phyloP scores from a whole-genome alignment of 1,139 yeast genomes.

The Geotrichum siamense region DNA sequence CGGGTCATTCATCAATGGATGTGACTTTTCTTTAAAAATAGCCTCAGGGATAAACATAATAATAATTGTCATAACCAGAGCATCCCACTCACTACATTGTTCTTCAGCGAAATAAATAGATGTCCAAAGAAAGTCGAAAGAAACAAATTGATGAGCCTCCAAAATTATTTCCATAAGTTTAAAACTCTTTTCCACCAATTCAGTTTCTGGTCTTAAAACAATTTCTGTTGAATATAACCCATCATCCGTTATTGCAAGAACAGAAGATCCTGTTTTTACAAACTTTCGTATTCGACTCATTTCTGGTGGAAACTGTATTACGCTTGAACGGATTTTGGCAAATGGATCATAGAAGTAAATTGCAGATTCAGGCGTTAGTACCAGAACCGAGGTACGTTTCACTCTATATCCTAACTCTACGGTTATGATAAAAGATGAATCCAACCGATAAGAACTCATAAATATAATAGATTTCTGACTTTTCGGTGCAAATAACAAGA shows the following conservation, averaged over 20 bases:
- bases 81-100: slow-evolving; percentile 52
- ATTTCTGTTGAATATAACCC: slow-evolving; percentile 12
- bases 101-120: slow-evolving; percentile 44
- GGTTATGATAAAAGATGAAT: slow-evolving; percentile 5
- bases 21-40: slow-evolving; percentile 4
- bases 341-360: slow-evolving; percentile 59
- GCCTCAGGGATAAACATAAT: slow-evolving; percentile 31
- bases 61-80: slow-evolving; percentile 49
- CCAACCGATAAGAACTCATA: slow-evolving; percentile 5
- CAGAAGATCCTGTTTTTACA: slow-evolving; percentile 1
- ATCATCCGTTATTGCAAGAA: slow-evolving; percentile 11
- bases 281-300: slow-evolving; percentile 18
- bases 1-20: slow-evolving; percentile 9
- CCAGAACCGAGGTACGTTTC: slow-evolving; percentile 5
- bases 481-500: slow-evolving; percentile 9
- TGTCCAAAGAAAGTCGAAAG: slow-evolving; percentile 59
- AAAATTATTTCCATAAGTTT: slow-evolving; percentile 40
- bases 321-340: slow-evolving; percentile 44
- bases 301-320: slow-evolving; percentile 19
- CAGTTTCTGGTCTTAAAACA: slow-evolving; percentile 39
- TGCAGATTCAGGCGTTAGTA: slow-evolving; percentile 4
- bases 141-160: slow-evolving; percentile 51
- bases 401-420: slow-evolving; percentile 1
- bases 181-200: slow-evolving; percentile 38
- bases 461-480: slow-evolving; percentile 4